phyloP scores from a whole-genome alignment of 352 stramenopile species.

The Globisporangium nagaii region DNA sequence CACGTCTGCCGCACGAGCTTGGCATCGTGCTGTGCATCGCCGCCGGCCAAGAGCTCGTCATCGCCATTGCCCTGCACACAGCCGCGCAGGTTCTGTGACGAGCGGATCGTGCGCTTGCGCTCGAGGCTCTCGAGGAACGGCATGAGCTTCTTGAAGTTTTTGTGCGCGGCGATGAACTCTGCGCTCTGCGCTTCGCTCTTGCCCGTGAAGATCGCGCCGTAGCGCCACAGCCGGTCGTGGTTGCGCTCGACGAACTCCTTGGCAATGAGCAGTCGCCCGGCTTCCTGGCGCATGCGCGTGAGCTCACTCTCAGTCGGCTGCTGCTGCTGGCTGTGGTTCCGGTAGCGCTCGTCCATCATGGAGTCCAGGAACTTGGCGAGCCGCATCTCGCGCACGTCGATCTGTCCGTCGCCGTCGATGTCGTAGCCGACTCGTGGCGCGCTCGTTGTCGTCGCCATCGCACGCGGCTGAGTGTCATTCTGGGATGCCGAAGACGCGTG shows the following conservation, averaged over 20 bases:
- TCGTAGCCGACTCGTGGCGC: constrained; percentile 50
- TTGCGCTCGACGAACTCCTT: constrained; percentile 72
- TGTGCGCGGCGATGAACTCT: constrained; percentile 56
- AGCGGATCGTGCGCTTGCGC: constrained; percentile 50
- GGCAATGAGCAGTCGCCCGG: constrained; percentile 49
- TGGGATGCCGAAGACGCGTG: background rate
- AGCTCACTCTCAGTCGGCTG: constrained; percentile 27
- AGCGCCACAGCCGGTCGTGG: constrained; percentile 56
- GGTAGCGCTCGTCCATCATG: constrained; percentile 34
- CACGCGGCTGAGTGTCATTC: background rate
- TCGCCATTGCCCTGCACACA: constrained; percentile 15
- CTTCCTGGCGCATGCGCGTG: constrained; percentile 40
- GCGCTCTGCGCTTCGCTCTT: constrained; percentile 54
- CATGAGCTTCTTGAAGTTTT: constrained; percentile 64
- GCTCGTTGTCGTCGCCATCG: background rate
- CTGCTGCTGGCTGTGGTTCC: background rate
- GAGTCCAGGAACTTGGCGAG: constrained; percentile 56
- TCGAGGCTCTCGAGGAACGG: constrained; percentile 55
- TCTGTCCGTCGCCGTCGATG: constrained; percentile 58
- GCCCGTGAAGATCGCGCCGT: constrained; percentile 55
- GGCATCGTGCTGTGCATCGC: constrained; percentile 5
- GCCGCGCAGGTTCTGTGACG: constrained; percentile 41
- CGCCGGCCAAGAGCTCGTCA: background rate
- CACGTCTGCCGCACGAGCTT: constrained; percentile 31
- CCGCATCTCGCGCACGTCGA: constrained; percentile 65